Base-by-base conservation (phyloP, 495 filamentous ascomycete species). In the Aspergillus ostianus region DNA sequence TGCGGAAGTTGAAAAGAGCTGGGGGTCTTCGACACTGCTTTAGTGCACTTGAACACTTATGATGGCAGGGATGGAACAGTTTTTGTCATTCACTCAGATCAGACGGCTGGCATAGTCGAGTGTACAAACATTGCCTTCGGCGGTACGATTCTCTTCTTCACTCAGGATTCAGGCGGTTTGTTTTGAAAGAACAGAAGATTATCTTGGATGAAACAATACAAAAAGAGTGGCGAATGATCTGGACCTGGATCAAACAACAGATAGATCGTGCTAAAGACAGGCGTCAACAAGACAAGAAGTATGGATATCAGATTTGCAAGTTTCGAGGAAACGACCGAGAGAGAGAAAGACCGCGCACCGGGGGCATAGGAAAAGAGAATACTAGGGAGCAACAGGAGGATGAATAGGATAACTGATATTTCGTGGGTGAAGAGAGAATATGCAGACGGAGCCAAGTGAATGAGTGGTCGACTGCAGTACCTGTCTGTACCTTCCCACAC, bases 41-140 rank as follows among this genome's bases (percentile, higher is more conserved):
- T 21, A 17, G 55, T 48, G 20, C 55, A 56, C 30, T 46, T 49
- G 17, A 56, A 48, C 6, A 49, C 30, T 46, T 50, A 15, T 10
- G 55, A 44, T 18, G 18, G 55, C 46, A 49, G n/a, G 1, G 55
- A 26, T 48, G 46, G 50, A 23, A 21, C 19, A 9, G 17, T 13
- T 20, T 13, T 19, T 27, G 27, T 18, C 45, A 49, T 56, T 27
- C 26, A 49, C 10, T 18, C 27, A 4, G 10, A 56, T 46, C 0
- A 27, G 19, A 46, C 15, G 20, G 18, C 26, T 32, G 36, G 19
- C 3, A 53, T 13, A 6, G 19, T 21, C 13, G 21, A 45, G 18
- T 23, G 32, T 7, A 13, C 3, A 44, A 44, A 54, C 52, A 54
- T 54, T 20, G 30, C 52, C 44, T 45, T n/a, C n/a, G 23, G 2